Conservation (phyloP, 768 basidiomycete genomes). For the Tricholoma sp. region DNA sequence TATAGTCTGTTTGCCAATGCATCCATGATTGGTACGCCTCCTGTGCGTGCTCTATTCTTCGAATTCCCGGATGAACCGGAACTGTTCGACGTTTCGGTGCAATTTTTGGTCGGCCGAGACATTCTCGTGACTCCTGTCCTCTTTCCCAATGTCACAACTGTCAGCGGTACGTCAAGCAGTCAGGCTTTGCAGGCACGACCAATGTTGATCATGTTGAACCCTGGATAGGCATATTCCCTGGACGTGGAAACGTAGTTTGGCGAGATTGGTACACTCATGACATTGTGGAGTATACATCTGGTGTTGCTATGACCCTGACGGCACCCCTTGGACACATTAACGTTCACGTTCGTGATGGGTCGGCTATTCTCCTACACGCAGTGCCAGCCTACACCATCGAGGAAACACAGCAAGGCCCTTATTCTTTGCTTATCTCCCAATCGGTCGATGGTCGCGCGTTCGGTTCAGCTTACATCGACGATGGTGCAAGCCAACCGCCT, state of each 20-base stretch:
- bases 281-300: conserved; percentile 36
- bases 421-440: conserved; percentile 56
- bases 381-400: conserved; percentile 62
- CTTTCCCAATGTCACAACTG: conserved; percentile 59
- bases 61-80: conserved; percentile 73
- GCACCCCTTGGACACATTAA: conserved; percentile 75
- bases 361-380: conserved; percentile 59
- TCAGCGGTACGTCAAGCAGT: conserved; percentile 45
- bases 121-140: conserved; percentile 77
- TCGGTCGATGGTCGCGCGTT: conserved; percentile 42
- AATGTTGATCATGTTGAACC: background rate
- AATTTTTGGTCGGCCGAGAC: conserved; percentile 68
- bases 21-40: conserved; percentile 60
- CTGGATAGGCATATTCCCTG: conserved; percentile 56
- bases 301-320: conserved; percentile 43
- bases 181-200: background rate
- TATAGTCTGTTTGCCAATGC: conserved; percentile 72
- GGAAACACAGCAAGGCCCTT: conserved; percentile 60
- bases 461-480: conserved; percentile 65
- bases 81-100: conserved; percentile 54
- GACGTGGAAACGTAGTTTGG: conserved; percentile 53
- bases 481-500: conserved; percentile 60
- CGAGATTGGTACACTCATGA: conserved; percentile 73
- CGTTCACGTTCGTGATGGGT: conserved; percentile 68
- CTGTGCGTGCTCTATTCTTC: conserved; percentile 70